Evolutionary conservation across 805 yeast genomes (phyloP).

Genomic region (Hanseniaspora occidentalis): DNA sequence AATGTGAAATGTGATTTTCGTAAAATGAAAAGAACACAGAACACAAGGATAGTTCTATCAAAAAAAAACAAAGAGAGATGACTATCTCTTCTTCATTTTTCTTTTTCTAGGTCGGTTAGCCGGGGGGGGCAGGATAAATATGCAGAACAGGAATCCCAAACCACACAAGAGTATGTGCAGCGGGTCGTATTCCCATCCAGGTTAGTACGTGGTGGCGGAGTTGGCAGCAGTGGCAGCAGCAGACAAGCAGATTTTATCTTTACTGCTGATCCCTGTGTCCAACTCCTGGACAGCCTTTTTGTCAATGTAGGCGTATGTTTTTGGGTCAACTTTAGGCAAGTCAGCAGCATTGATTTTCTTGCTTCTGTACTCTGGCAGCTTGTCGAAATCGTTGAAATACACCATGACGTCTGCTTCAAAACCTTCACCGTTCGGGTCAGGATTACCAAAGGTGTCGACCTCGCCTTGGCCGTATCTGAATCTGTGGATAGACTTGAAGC

Average conservation of each 20-base stretch:
- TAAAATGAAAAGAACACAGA: slow-evolving; percentile 6
- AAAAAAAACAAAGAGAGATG: slow-evolving; percentile 10
- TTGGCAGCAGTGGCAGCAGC: neutral
- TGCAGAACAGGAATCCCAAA: slow-evolving; percentile 4
- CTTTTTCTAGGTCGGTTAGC: slow-evolving; percentile 2
- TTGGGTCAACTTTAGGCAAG: slow-evolving; percentile 5
- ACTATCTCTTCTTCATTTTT: slow-evolving; percentile 10
- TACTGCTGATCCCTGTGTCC: neutral
- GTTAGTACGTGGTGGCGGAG: too few species aligned
- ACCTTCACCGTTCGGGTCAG: slow-evolving; percentile 21
- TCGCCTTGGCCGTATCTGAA: slow-evolving; percentile 23
- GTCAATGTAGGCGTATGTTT: slow-evolving; percentile 2
- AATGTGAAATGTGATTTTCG: neutral
- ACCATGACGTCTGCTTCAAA: slow-evolving; percentile 22
- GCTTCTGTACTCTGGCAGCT: slow-evolving; percentile 2
- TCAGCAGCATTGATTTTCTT: neutral
- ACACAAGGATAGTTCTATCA: slow-evolving; percentile 7
- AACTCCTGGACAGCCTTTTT: neutral
- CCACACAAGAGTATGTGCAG: neutral
- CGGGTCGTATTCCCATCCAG: too few species aligned
- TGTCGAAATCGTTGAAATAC: slow-evolving; percentile 19
- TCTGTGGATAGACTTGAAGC: slow-evolving; percentile 18
- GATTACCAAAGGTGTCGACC: slow-evolving; percentile 17
- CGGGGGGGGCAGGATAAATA: neutral
- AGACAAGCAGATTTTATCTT: slow-evolving; percentile 2